phyloP scores from a whole-genome alignment of 2,329 filamentous ascomycete genomes.

The Chrysoporthe cubensis region DNA sequence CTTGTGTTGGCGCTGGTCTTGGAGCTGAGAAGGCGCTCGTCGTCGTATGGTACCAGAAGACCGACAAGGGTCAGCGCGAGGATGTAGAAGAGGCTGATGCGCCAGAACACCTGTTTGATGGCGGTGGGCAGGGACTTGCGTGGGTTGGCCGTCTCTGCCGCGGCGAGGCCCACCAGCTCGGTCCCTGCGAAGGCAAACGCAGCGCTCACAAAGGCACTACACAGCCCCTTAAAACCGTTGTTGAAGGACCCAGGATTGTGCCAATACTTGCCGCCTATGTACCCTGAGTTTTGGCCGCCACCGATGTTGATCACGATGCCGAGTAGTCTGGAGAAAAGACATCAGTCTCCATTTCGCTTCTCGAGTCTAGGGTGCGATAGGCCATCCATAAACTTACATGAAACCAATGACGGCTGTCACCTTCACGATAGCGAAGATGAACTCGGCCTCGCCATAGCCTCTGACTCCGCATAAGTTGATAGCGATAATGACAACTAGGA shows the following conservation, averaged over 20 bases:
- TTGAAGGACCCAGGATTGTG: slow-evolving; percentile 79
- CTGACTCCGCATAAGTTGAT: slow-evolving; percentile 91
- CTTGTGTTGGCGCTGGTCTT: slow-evolving; percentile 42
- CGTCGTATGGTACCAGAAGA: slow-evolving; percentile 76
- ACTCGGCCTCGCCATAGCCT: slow-evolving; percentile 89
- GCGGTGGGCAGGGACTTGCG: slow-evolving; percentile 82
- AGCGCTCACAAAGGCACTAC: slow-evolving; percentile 75
- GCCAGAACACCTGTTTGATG: slow-evolving; percentile 94
- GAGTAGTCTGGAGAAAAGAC: slow-evolving; percentile 62
- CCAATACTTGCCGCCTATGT: slow-evolving; percentile 83
- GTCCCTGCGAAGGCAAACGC: slow-evolving; percentile 79
- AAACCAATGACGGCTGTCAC: slow-evolving; percentile 85
- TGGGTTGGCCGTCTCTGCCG: slow-evolving; percentile 78
- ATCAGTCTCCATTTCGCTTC: slow-evolving; percentile 19
- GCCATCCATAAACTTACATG: slow-evolving; percentile 61
- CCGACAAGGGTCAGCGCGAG: slow-evolving; percentile 81
- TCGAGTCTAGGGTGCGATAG: background rate
- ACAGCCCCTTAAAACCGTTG: slow-evolving; percentile 83
- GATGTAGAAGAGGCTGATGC: slow-evolving; percentile 88
- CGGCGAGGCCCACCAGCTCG: slow-evolving; percentile 75
- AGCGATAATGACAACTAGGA: slow-evolving; percentile 72
- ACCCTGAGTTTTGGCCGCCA: slow-evolving; percentile 72
- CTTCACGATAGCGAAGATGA: slow-evolving; percentile 85
- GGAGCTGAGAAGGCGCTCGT: slow-evolving; percentile 64
- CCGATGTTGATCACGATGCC: slow-evolving; percentile 86